phyloP scores from a whole-genome alignment of 495 filamentous ascomycete genomes.

The Podospora anserina region DNA sequence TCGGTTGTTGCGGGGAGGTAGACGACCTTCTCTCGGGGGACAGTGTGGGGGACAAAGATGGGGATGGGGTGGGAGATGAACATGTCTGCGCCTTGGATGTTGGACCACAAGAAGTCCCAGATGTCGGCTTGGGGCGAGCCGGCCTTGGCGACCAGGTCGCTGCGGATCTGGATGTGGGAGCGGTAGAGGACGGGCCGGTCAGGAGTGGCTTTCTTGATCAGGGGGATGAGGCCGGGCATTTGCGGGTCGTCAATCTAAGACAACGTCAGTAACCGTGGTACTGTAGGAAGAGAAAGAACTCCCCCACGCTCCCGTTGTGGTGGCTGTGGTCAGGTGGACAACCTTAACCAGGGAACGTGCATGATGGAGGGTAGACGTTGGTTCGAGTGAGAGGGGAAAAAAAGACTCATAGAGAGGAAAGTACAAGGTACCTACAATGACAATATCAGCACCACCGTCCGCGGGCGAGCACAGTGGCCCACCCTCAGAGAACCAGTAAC shows the following conservation, averaged over 20 bases:
- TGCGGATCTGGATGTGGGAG: slow-evolving; percentile 81
- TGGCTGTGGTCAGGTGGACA: slow-evolving; percentile 16
- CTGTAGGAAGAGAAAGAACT: background rate
- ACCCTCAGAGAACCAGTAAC: slow-evolving; percentile 69
- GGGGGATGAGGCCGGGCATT: slow-evolving; percentile 77
- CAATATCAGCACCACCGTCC: slow-evolving; percentile 74
- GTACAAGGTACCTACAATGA: slow-evolving; percentile 53
- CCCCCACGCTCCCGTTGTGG: slow-evolving; percentile 10
- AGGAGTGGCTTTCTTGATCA: slow-evolving; percentile 69
- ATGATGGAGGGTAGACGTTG: slow-evolving; percentile 12
- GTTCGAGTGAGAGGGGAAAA: slow-evolving; percentile 12
- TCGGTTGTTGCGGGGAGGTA: slow-evolving; percentile 85
- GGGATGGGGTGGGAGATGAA: slow-evolving; percentile 85
- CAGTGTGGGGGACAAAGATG: slow-evolving; percentile 67
- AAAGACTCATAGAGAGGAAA: background rate
- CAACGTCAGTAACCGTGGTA: slow-evolving; percentile 18
- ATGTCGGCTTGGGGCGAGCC: slow-evolving; percentile 68
- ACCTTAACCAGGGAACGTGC: background rate
- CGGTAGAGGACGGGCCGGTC: slow-evolving; percentile 76
- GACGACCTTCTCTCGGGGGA: slow-evolving; percentile 64
- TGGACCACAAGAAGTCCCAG: slow-evolving; percentile 75
- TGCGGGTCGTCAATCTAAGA: slow-evolving; percentile 74
- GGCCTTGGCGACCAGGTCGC: slow-evolving; percentile 61
- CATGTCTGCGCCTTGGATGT: slow-evolving; percentile 67
- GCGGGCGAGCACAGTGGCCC: slow-evolving; percentile 65